Evolutionary conservation across 495 filamentous ascomycete species (phyloP), one percentile per base, ranked within the genome.

Genomic region (Hypoxylon lienhwacheense): DNA sequence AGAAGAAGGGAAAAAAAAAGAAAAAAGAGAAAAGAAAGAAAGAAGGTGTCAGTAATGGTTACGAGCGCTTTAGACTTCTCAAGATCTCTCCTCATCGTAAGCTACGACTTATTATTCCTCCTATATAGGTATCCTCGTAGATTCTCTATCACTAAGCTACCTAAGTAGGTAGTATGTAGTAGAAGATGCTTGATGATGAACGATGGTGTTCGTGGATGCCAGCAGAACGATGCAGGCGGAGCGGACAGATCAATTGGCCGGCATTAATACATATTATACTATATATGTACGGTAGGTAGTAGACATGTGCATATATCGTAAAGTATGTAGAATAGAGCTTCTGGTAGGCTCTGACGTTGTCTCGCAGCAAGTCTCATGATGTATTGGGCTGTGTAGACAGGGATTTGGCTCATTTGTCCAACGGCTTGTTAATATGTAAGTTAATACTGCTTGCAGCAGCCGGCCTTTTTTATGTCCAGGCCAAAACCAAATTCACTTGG

Each of bases 341-440:
- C 59, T 63, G n/a, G n/a, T n/a, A 44, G 53, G 47, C 47, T 63
- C 59, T 58, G 59, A 63, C 59, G 59, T 63, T 63, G 59, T 58
- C 59, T 58, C 59, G 59, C 53, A 63, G 53, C 34, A 47, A 58
- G 59, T 63, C 59, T 63, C 59, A 63, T 63, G 59, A 63, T 63
- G 45, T 58, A 59, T 59, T 47, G 59, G 47, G 41, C 47, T 62
- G 19, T 45, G 41, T 37, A 43, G 21, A 31, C 59, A 62, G 59
- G 53, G 59, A 62, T 62, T 48, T 39, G n/a, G 42, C 28, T 47
- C n/a, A 37, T 53, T 57, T 47, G 48, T 53, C 36, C 48, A 62
- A 44, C 41, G 47, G 24, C 53, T 52, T 49, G 52, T 56, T 47
- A 47, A 61, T 57, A 62, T 45, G 42, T 45, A 43, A 46, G 51